Conservation (phyloP, 345 rosid species). For the Excoecaria agallocha region DNA sequence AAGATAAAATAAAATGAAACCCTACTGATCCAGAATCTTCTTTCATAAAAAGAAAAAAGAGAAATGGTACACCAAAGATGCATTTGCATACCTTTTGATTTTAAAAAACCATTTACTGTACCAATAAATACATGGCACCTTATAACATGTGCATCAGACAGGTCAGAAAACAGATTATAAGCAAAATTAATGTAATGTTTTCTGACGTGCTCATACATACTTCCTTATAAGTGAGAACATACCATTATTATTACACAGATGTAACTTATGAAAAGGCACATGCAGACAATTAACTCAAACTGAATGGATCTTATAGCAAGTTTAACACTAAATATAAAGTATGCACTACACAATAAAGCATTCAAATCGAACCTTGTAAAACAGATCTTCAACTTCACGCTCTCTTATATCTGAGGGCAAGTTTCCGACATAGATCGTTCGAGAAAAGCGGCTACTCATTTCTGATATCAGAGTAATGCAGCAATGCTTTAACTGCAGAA, state of each 20-base stretch:
- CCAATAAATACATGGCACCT: neutral
- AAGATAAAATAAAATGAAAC: too few species aligned
- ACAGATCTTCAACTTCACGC: slow-evolving; percentile 83
- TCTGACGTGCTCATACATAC: neutral
- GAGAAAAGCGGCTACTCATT: slow-evolving; percentile 97
- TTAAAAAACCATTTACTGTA: neutral
- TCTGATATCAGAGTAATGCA: slow-evolving; percentile 14
- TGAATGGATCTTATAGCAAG: neutral
- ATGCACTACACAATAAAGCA: neutral
- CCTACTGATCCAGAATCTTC: neutral
- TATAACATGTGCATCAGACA: neutral
- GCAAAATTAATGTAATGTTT: neutral
- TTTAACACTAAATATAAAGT: neutral
- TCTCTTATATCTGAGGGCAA: slow-evolving; percentile 87
- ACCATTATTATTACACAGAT: neutral
- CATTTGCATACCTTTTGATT: neutral
- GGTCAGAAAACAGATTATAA: neutral
- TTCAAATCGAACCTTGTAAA: slow-evolving; percentile 71
- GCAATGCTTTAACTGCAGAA: slow-evolving; percentile 23
- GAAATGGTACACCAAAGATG: neutral
- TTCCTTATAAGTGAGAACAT: neutral
- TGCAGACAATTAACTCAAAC: neutral
- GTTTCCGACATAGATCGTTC: slow-evolving; percentile 97
- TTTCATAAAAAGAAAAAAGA: neutral
- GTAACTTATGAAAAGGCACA: neutral